phyloP scores from a whole-genome alignment of 2,329 filamentous ascomycete genomes.

The Calonectria hongkongensis region DNA sequence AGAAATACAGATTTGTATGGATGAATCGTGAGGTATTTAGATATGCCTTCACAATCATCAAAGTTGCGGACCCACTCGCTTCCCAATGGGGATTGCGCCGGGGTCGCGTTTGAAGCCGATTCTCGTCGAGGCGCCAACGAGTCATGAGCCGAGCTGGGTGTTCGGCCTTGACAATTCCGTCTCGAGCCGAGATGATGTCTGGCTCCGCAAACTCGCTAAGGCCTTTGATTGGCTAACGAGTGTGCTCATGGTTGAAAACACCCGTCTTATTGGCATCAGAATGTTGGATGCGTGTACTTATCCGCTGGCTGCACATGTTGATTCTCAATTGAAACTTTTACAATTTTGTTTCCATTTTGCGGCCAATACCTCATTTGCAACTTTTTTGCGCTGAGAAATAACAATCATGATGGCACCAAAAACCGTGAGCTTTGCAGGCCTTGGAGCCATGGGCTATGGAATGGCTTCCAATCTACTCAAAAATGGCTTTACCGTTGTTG shows the following conservation, averaged over 20 bases:
- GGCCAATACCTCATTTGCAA: too few relatives aligned
- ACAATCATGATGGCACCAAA: not conserved
- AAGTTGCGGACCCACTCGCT: constrained; percentile 2
- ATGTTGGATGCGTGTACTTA: not conserved
- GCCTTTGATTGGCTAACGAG: not conserved
- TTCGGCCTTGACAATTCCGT: not conserved
- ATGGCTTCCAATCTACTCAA: constrained; percentile 18
- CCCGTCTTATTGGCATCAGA: not conserved
- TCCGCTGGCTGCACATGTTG: not conserved
- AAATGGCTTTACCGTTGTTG: not conserved
- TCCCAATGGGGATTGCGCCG: constrained; percentile 16
- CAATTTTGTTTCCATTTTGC: not conserved
- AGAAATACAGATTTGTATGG: not conserved
- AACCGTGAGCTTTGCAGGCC: constrained; percentile 7
- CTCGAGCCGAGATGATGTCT: not conserved
- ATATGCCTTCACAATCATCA: not conserved
- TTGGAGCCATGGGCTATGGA: constrained; percentile 10
- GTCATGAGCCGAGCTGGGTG: constrained; percentile 14
- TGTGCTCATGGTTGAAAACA: not conserved
- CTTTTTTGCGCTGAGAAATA: not conserved
- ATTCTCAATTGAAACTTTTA: not conserved
- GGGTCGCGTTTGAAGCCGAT: constrained; percentile 13
- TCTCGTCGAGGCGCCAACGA: not conserved
- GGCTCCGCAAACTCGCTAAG: constrained; percentile 10
- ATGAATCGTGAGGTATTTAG: constrained; percentile 8